phyloP scores from a whole-genome alignment of 2,329 filamentous ascomycete genomes.

The Phialophora tarda region DNA sequence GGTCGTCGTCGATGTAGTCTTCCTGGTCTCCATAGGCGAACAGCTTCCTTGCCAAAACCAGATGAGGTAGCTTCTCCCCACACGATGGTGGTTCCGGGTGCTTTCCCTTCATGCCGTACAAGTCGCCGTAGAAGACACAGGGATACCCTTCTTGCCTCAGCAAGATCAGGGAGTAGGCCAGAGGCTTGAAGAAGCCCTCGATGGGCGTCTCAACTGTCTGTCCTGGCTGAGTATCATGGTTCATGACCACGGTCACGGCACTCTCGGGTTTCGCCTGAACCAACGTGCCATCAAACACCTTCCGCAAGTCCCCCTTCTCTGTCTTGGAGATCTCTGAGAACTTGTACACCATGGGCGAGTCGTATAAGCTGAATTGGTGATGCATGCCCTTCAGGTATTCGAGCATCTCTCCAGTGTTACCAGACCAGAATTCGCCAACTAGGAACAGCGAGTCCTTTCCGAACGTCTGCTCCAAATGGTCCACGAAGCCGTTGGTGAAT shows the following conservation, averaged over 20 bases:
- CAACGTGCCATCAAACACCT: slow-evolving; percentile 66
- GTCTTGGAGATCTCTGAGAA: slow-evolving; percentile 66
- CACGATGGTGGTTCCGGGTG: slow-evolving; percentile 58
- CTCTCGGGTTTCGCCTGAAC: slow-evolving; percentile 60
- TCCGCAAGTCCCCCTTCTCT: slow-evolving; percentile 64
- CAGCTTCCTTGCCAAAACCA: slow-evolving; percentile 67
- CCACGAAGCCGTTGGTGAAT: slow-evolving; percentile 71
- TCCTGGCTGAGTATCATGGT: slow-evolving; percentile 68
- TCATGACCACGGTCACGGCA: slow-evolving; percentile 71
- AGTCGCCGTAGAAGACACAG: slow-evolving; percentile 72
- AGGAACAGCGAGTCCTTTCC: slow-evolving; percentile 63
- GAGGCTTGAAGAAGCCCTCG: slow-evolving; percentile 69
- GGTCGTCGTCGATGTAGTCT: slow-evolving; percentile 67
- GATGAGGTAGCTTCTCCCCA: slow-evolving; percentile 60
- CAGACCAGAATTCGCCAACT: slow-evolving; percentile 73
- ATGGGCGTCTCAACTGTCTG: slow-evolving; percentile 59
- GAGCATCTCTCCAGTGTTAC: slow-evolving; percentile 56
- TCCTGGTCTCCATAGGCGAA: slow-evolving; percentile 70
- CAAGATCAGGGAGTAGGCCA: slow-evolving; percentile 74
- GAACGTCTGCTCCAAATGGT: slow-evolving; percentile 58
- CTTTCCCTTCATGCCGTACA: slow-evolving; percentile 68
- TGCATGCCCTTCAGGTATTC: slow-evolving; percentile 63
- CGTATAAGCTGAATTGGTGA: slow-evolving; percentile 67
- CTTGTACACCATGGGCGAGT: slow-evolving; percentile 71
- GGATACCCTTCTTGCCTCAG: slow-evolving; percentile 67